Evolutionary conservation across 1,284 basidiomycete species (phyloP).

Genomic region (Lentinula novae-zelandiae): DNA sequence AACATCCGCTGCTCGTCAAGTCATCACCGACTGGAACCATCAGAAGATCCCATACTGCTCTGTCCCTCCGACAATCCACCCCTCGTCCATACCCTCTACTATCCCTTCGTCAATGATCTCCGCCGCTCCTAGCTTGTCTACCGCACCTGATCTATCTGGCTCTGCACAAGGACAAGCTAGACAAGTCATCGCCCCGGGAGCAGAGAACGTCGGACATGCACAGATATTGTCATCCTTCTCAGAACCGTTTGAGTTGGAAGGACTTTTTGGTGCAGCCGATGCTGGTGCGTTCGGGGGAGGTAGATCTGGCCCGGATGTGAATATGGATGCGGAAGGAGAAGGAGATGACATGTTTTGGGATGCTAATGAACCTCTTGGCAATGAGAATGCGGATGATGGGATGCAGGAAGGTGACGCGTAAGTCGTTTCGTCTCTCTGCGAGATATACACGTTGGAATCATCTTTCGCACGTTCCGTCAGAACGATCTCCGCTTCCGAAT

Average conservation of each 20-base stretch:
- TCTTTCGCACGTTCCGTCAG: constrained; percentile 2
- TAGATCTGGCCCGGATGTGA: constrained; percentile 33
- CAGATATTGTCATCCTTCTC: constrained; percentile 65
- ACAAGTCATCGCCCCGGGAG: constrained; percentile 55
- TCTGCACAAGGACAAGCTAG: not conserved
- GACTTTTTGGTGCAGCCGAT: constrained; percentile 73
- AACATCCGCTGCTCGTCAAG: constrained; percentile 75
- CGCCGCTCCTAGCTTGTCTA: constrained; percentile 3
- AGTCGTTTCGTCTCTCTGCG: constrained; percentile 10
- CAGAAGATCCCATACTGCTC: constrained; percentile 94
- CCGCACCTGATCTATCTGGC: not conserved
- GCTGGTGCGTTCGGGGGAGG: constrained; percentile 55
- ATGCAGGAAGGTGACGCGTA: constrained; percentile 51
- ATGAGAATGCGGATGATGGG: constrained; percentile 29
- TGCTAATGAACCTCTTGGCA: constrained; percentile 32
- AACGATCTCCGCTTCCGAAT: constrained; percentile 18
- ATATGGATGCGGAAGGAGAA: constrained; percentile 31
- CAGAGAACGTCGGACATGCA: constrained; percentile 72
- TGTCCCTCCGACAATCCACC: constrained; percentile 53
- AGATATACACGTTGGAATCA: not conserved
- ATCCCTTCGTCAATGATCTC: constrained; percentile 63
- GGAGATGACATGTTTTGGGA: constrained; percentile 37
- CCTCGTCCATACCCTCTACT: constrained; percentile 83
- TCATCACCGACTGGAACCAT: constrained; percentile 95
- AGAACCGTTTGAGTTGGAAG: constrained; percentile 72